A percentile compares a stretch with the other conserved stretches of the same genome.
Evolutionary conservation across 2,329 filamentous ascomycete genomes (phyloP).

Genomic region (Pseudogymnoascus sp.): DNA sequence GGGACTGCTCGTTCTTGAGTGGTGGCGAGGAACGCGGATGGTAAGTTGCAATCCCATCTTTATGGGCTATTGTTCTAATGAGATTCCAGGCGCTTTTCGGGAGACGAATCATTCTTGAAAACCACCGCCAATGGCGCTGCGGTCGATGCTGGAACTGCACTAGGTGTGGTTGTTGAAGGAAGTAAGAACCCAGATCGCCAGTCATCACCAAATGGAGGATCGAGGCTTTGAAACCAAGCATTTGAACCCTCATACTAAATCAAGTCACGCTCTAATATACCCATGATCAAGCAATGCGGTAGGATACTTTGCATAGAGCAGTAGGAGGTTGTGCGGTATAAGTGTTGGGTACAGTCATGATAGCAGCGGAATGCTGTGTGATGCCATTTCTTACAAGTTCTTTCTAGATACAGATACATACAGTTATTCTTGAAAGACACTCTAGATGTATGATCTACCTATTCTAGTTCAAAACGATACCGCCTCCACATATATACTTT

Average conservation of each 20-base stretch:
- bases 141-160: slow-evolving; percentile 27
- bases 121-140: slow-evolving; percentile 15
- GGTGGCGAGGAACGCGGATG: slow-evolving; percentile 82
- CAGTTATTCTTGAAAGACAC: neutral
- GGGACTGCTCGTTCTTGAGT: slow-evolving; percentile 75
- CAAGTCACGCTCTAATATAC: neutral
- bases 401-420: neutral
- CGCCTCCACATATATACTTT: neutral
- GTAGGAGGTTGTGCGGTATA: neutral
- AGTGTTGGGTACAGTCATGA: neutral
- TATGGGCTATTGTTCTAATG: slow-evolving; percentile 8
- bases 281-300: neutral
- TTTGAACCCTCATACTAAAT: neutral
- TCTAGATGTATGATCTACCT: neutral
- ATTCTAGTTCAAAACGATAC: neutral
- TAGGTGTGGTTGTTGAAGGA: slow-evolving; percentile 30
- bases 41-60: slow-evolving; percentile 40
- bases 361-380: neutral
- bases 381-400: neutral
- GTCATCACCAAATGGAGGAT: neutral
- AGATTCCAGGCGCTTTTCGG: slow-evolving; percentile 40
- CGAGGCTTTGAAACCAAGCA: slow-evolving; percentile 12
- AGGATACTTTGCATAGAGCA: neutral
- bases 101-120: slow-evolving; percentile 47
- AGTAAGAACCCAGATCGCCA: slow-evolving; percentile 15